phyloP scores from a whole-genome alignment of 257 asterid genomes.

The Nemophila menziesii region DNA sequence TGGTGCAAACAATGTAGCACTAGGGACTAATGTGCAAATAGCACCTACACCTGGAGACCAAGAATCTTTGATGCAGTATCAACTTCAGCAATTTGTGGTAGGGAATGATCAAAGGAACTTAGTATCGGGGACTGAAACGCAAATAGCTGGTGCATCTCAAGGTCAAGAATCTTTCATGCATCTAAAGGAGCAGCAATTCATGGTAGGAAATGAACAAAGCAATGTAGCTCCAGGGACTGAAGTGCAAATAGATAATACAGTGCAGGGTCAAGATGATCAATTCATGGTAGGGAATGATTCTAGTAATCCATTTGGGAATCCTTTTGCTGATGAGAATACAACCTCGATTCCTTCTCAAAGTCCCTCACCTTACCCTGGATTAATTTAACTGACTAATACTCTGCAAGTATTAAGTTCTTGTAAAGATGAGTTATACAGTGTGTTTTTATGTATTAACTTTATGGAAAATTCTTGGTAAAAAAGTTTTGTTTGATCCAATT shows the following conservation, averaged over 20 bases:
- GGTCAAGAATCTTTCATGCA: constrained; percentile 6
- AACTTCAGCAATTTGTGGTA: constrained; percentile 7
- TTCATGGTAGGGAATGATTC: constrained; percentile 14
- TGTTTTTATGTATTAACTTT: no score
- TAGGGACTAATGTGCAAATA: constrained; percentile 15
- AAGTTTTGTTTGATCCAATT: no score
- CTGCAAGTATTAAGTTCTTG: neutral
- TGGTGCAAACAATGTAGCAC: constrained; percentile 14
- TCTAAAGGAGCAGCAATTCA: no score
- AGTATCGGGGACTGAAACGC: constrained; percentile 9
- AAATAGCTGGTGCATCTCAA: constrained; percentile 13
- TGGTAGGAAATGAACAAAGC: constrained; percentile 21
- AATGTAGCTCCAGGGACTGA: constrained; percentile 2
- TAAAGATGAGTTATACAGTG: neutral
- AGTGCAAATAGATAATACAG: constrained; percentile 20
- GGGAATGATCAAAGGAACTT: constrained; percentile 9
- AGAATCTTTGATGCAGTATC: constrained; percentile 9
- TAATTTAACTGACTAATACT: constrained; percentile 28
- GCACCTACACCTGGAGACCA: constrained; percentile 8
- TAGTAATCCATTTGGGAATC: constrained; percentile 30
- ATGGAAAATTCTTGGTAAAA: no score
- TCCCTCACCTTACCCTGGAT: constrained; percentile 18
- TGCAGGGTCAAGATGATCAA: neutral
- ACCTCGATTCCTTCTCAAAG: constrained; percentile 22
- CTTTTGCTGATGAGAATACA: constrained; percentile 30